Evolutionary conservation across 306 rosid species (phyloP).

Genomic region (Elaeagnus macrophylla): DNA sequence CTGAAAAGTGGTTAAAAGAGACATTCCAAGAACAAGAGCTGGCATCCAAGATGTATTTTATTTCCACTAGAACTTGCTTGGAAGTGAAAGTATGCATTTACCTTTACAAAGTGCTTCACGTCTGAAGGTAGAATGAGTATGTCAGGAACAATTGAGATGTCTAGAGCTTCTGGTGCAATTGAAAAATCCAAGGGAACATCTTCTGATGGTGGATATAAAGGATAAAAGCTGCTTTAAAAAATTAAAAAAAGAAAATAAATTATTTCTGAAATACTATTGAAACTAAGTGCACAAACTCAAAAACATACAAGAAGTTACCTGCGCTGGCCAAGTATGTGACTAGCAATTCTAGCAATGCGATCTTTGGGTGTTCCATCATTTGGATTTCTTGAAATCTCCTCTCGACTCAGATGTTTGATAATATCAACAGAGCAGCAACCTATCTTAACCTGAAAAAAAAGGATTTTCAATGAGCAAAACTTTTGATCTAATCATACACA

Average conservation of each 20-base stretch:
- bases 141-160: slow-evolving; percentile 60
- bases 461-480: slow-evolving; percentile 4
- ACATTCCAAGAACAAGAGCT: neutral
- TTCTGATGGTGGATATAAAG: slow-evolving; percentile 83
- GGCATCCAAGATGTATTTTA: neutral
- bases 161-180: slow-evolving; percentile 73
- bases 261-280: slow-evolving; percentile 12
- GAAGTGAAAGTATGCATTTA: slow-evolving; percentile 18
- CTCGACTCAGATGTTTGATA: slow-evolving; percentile 87
- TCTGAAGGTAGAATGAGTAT: slow-evolving; percentile 88
- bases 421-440: slow-evolving; percentile 82
- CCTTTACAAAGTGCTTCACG: slow-evolving; percentile 78
- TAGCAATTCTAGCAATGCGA: slow-evolving; percentile 80
- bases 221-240: slow-evolving; percentile 67
- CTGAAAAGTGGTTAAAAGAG: neutral
- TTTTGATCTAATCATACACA: neutral
- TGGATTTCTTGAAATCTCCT: slow-evolving; percentile 74
- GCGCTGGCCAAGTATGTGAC: slow-evolving; percentile 64
- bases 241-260: neutral
- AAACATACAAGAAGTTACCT: slow-evolving; percentile 28
- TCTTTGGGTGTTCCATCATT: slow-evolving; percentile 51
- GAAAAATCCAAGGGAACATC: slow-evolving; percentile 79
- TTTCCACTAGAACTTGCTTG: neutral
- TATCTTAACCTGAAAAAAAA: slow-evolving; percentile 67
- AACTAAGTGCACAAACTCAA: slow-evolving; percentile 8